Conservation (phyloP, 208 protist species). For the Leishmania martiniquensis region DNA sequence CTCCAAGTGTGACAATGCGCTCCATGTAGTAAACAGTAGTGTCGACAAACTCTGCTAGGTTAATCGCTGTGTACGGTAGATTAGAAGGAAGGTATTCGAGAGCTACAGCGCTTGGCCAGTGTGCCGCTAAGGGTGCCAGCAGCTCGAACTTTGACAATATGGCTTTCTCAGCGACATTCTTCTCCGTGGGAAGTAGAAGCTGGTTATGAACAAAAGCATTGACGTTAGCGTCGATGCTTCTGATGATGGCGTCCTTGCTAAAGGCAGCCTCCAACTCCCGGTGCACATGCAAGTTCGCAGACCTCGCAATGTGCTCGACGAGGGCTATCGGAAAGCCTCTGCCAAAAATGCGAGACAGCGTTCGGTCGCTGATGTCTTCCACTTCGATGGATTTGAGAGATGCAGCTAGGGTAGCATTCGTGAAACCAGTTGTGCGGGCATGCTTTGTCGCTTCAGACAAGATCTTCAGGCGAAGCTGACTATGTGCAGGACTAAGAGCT, state of each 20-base stretch:
- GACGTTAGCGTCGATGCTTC: constrained; percentile 49
- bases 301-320: constrained; percentile 65
- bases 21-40: constrained; percentile 77
- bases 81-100: constrained; percentile 70
- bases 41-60: constrained; percentile 72
- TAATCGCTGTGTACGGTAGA: constrained; percentile 68
- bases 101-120: constrained; percentile 69
- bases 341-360: constrained; percentile 50
- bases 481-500: constrained; percentile 23
- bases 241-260: constrained; percentile 56
- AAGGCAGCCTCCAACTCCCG: constrained; percentile 49
- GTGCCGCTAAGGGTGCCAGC: constrained; percentile 40
- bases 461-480: constrained; percentile 36
- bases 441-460: constrained; percentile 45
- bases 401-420: constrained; percentile 28
- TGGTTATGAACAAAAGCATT: constrained; percentile 50
- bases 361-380: constrained; percentile 16
- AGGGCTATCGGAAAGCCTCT: constrained; percentile 65
- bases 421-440: constrained; percentile 51
- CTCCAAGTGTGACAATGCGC: constrained; percentile 49
- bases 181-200: constrained; percentile 40
- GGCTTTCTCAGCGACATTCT: constrained; percentile 55
- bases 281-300: constrained; percentile 45
- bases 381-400: constrained; percentile 28
- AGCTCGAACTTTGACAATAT: constrained; percentile 52